Conservation (phyloP, 2,329 filamentous ascomycete genomes). For the Amesomyces nigricolor region DNA sequence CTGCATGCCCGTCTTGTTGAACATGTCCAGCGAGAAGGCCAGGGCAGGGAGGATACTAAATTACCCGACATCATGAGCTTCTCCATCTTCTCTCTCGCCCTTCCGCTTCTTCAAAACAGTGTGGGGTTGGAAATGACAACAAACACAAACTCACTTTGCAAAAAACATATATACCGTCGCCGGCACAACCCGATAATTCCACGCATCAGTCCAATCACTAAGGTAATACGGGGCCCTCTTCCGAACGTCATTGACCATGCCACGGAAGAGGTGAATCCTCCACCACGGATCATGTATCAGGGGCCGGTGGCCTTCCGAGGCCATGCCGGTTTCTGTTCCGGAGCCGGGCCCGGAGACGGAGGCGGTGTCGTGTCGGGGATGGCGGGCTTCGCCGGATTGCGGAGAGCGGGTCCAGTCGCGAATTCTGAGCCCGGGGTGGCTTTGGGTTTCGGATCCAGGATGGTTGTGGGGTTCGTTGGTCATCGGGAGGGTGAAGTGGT, state of each 20-base stretch:
- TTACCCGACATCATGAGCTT: neutral
- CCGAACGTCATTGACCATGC: constrained; percentile 73
- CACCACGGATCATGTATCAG: constrained; percentile 51
- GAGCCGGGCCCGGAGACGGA: neutral
- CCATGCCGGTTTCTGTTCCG: neutral
- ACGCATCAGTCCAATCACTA: constrained; percentile 81
- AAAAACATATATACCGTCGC: constrained; percentile 94
- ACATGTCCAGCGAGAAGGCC: constrained; percentile 91
- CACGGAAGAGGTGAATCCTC: constrained; percentile 67
- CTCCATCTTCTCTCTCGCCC: neutral
- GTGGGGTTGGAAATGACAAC: too few species aligned
- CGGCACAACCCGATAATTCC: constrained; percentile 84
- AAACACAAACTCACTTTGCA: constrained; percentile 61
- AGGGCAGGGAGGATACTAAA: constrained; percentile 75
- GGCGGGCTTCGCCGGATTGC: neutral
- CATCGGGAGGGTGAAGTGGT: neutral
- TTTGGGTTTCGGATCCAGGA: neutral
- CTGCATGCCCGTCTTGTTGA: constrained; percentile 75
- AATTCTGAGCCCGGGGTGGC: constrained; percentile 4
- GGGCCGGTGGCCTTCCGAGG: neutral
- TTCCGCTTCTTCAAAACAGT: too few species aligned
- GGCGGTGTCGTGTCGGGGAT: neutral
- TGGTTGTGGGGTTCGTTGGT: neutral
- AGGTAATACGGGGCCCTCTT: constrained; percentile 70
- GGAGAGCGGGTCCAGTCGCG: constrained; percentile 11